Base-by-base conservation (phyloP, 805 yeast genomes). In the Lipomyces lipofer region DNA sequence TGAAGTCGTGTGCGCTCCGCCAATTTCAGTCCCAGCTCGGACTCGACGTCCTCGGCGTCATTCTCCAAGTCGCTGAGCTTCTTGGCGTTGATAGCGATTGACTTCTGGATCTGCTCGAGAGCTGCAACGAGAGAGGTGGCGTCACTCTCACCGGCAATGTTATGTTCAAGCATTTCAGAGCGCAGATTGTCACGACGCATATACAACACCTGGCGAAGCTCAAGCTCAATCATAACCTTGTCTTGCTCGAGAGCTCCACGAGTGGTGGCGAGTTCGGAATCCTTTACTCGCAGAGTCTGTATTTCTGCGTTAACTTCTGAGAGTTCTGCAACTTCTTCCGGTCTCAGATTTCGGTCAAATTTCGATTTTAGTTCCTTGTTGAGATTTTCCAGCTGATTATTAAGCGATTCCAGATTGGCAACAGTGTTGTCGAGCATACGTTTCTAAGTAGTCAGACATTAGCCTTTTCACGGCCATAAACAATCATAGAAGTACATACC, bases 161-260 rank as follows among this genome's bases (percentile, higher is more conserved):
- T 50, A 7, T 33, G 43, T 24, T 55, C 66, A 52, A 53, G 63
- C 51, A 32, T 38, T 60, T 64, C 49, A 54, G 56, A 45, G 13
- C 42, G 52, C 15, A 81, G 56, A 33, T 77, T 78, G 22, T 70
- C 70, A 51, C 73, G 67, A 53, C 80, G 80, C 10, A 88, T 87
- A 39, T 75, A 70, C 43, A 83, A 72, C 47, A 78, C 83, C 28
- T 83, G 82, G n/a, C 72, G 68, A 38, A 88, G 66, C 56, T 84
- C 89, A 2, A 85, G 75, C 43, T 79, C 79, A 7, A 79, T 60
- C 0, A 71, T 66, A 0, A 80, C 73, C 13, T 80, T 67, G 15
- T 74, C 71, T 10, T 81, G 69, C 56, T 83, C 85, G 4, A 79
- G 56, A 1, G 69, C 73, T 0, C 77, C 67, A 19, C 82, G 68